Evolutionary conservation across 1,284 basidiomycete species (phyloP).

Genomic region (Rhodotorula sp.): DNA sequence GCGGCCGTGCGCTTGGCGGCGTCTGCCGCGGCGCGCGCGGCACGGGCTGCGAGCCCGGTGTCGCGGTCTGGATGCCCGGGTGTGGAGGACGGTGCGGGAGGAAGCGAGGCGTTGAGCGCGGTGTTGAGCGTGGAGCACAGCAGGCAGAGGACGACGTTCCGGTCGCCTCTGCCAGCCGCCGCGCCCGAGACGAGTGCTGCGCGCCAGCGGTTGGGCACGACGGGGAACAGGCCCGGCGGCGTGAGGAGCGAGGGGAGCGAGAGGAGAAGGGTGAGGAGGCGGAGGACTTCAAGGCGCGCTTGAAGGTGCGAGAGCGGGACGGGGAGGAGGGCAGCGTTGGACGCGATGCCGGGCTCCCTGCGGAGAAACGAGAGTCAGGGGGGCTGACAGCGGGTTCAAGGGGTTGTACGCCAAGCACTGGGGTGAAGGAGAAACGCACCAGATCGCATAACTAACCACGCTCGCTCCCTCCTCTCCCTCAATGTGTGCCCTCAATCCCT

Average conservation of each 20-base stretch:
- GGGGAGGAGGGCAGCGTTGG: neutral
- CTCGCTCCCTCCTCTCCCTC: conserved; percentile 54
- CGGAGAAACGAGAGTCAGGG: no score
- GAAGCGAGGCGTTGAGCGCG: conserved; percentile 63
- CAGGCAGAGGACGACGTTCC: conserved; percentile 62
- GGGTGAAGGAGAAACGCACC: conserved; percentile 59
- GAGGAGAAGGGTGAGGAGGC: conserved; percentile 74
- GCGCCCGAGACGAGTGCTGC: conserved; percentile 56
- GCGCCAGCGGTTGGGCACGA: conserved; percentile 72
- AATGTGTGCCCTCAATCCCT: conserved; percentile 62
- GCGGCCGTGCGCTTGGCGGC: conserved; percentile 16
- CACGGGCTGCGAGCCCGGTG: conserved; percentile 15
- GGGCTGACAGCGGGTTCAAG: no score
- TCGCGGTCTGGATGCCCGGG: neutral
- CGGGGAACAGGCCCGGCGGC: conserved; percentile 74
- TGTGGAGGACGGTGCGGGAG: conserved; percentile 47
- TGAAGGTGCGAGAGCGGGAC: conserved; percentile 5
- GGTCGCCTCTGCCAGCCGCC: neutral
- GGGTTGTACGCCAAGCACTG: neutral
- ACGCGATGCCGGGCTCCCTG: conserved; percentile 37
- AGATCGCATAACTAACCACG: conserved; percentile 83
- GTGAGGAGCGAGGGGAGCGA: conserved; percentile 69
- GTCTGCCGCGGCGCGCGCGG: conserved; percentile 32
- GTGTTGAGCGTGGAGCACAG: conserved; percentile 90
- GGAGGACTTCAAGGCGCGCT: conserved; percentile 39